Conservation (phyloP, 2,329 filamentous ascomycete species). For the Byssothecium circinans region DNA sequence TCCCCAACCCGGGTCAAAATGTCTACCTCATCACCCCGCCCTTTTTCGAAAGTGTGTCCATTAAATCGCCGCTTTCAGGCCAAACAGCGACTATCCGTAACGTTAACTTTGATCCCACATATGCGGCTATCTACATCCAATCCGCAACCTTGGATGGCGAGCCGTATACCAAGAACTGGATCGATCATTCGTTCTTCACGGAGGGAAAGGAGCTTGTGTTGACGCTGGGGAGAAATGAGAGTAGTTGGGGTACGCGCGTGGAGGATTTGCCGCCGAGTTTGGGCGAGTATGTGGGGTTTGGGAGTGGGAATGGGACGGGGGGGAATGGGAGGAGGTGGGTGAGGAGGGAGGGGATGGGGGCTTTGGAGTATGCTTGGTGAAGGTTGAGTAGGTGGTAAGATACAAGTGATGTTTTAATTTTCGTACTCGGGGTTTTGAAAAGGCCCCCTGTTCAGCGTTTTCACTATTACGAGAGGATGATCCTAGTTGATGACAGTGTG, state of each 20-base stretch:
- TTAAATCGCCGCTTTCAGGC: slow-evolving; percentile 41
- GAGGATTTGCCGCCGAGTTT: slow-evolving; percentile 49
- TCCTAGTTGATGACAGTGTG: no score
- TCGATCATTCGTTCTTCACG: slow-evolving; percentile 47
- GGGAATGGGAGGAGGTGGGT: neutral
- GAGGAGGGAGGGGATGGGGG: neutral
- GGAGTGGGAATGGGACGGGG: slow-evolving; percentile 15
- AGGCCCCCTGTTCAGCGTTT: no score
- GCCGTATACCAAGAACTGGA: slow-evolving; percentile 47
- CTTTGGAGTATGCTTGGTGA: neutral
- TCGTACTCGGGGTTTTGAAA: no score
- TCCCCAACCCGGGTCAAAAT: slow-evolving; percentile 49
- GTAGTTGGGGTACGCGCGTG: slow-evolving; percentile 45
- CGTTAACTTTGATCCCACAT: slow-evolving; percentile 44
- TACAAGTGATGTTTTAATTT: no score
- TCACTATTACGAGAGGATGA: no score
- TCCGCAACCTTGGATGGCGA: slow-evolving; percentile 45
- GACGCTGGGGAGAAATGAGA: slow-evolving; percentile 45
- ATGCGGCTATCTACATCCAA: slow-evolving; percentile 47
- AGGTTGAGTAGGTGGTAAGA: no score
- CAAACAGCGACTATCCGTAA: slow-evolving; percentile 44
- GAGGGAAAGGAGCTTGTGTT: slow-evolving; percentile 47
- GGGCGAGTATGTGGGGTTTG: slow-evolving; percentile 23
- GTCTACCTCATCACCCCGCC: slow-evolving; percentile 50
- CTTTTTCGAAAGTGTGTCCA: slow-evolving; percentile 44